These are phyloP conservation scores for Sanghuangporus weigelae DNA, from an alignment of 1,284 basidiomycete genomes.

Conservation along the genomic window DNA sequence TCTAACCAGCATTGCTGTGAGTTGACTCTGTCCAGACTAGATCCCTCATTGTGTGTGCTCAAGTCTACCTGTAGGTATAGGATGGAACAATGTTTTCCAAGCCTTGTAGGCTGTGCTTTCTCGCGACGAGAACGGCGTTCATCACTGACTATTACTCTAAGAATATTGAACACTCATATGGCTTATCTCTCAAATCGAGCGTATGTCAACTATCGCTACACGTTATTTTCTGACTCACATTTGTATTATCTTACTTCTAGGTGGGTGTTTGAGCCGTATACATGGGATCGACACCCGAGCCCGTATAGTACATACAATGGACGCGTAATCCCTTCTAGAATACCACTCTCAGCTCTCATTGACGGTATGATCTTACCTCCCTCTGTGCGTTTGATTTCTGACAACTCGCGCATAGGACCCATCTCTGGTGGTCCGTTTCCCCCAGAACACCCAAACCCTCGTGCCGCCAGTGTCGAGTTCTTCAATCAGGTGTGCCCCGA, in stretches of 20 bases:
- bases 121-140: background rate
- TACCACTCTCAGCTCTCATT: conserved; percentile 18
- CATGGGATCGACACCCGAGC: conserved; percentile 9
- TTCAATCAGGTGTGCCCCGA: conserved; percentile 18
- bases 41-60: background rate
- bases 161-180: conserved; percentile 15
- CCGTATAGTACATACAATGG: conserved; percentile 11
- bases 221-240: background rate
- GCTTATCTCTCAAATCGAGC: conserved; percentile 19
- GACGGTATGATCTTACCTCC: conserved; percentile 1
- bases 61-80: background rate
- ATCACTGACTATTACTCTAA: background rate
- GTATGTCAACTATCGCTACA: conserved; percentile 8
- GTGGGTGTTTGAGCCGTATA: conserved; percentile 17
- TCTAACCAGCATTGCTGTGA: conserved; percentile 16
- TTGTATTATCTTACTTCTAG: background rate
- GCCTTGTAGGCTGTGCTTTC: background rate
- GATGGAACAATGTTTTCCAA: conserved; percentile 11
- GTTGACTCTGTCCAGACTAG: background rate
- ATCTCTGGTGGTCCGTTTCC: conserved; percentile 16
- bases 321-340: conserved; percentile 16
- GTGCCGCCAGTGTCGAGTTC: conserved; percentile 12
- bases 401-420: conserved; percentile 5
- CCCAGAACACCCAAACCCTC: conserved; percentile 9
- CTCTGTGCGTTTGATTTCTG: too few species aligned